Conservation (phyloP, 1,284 basidiomycete species). For the Sanghuangporus sanghuang region DNA sequence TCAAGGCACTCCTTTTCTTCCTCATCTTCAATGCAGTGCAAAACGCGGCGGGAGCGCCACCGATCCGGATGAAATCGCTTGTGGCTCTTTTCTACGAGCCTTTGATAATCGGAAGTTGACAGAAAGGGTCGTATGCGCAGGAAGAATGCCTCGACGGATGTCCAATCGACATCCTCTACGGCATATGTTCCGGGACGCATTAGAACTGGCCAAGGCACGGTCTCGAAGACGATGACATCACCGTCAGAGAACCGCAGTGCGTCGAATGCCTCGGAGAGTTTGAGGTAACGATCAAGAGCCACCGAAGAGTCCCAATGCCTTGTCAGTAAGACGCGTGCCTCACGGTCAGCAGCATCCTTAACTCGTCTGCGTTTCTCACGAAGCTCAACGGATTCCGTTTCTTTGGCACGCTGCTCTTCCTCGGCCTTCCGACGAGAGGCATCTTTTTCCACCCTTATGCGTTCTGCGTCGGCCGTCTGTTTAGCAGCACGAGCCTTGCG, state of each 20-base stretch:
- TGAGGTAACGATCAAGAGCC: constrained; percentile 61
- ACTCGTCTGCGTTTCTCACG: constrained; percentile 32
- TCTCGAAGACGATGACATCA: constrained; percentile 48
- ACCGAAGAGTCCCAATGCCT: constrained; percentile 47
- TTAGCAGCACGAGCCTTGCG: constrained; percentile 6
- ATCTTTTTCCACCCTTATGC: constrained; percentile 28
- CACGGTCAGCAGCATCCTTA: constrained; percentile 36
- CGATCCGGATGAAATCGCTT: constrained; percentile 65
- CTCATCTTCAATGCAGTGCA: constrained; percentile 48
- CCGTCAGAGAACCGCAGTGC: constrained; percentile 45
- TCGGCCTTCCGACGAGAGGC: constrained; percentile 28
- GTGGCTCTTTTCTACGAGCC: constrained; percentile 62
- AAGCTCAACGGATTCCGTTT: constrained; percentile 20
- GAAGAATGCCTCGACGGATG: constrained; percentile 67
- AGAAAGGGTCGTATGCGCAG: constrained; percentile 38
- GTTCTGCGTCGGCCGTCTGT: constrained; percentile 14
- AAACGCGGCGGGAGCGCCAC: constrained; percentile 52
- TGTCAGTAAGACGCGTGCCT: constrained; percentile 34
- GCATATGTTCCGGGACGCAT: constrained; percentile 42
- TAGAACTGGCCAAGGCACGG: constrained; percentile 69
- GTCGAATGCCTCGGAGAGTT: constrained; percentile 58
- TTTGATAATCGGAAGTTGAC: constrained; percentile 36
- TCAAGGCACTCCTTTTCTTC: constrained; percentile 48
- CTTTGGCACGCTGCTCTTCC: constrained; percentile 29
- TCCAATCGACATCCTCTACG: constrained; percentile 63